Evolutionary conservation across 306 rosid species (phyloP).

Genomic region (Hippophae gyantsensis): DNA sequence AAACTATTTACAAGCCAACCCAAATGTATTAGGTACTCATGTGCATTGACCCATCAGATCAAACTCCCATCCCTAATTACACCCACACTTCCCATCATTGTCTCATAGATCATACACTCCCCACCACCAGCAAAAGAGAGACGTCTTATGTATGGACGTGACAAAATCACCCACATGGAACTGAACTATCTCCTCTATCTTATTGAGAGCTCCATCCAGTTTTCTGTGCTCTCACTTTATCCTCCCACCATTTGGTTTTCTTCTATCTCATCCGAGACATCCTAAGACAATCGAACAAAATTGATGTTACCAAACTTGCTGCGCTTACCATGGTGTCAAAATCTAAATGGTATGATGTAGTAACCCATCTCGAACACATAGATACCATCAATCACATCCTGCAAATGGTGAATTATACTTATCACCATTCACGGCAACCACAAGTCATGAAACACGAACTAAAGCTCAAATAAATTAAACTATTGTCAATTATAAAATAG

Average conservation of each 20-base stretch:
- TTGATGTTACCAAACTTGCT: conserved; percentile 86
- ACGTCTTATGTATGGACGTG: conserved; percentile 83
- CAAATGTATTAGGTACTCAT: no score
- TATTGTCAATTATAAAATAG: no score
- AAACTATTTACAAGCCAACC: no score
- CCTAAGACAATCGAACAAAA: conserved; percentile 81
- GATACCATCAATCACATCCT: conserved; percentile 86
- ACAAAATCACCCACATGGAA: conserved; percentile 80
- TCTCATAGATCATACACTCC: conserved; percentile 81
- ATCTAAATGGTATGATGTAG: conserved; percentile 86
- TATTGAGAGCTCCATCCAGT: conserved; percentile 93
- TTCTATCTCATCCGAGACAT: conserved; percentile 92
- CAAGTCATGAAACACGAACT: no score
- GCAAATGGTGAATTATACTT: conserved; percentile 30
- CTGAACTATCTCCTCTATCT: conserved; percentile 90
- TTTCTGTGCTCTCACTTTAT: conserved; percentile 97
- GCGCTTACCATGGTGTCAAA: conserved; percentile 98
- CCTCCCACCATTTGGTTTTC: conserved; percentile 99
- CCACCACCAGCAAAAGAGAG: conserved; percentile 91
- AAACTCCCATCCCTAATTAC: conserved; percentile 27
- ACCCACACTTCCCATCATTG: conserved; percentile 93
- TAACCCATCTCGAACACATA: conserved; percentile 91
- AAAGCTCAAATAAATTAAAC: no score
- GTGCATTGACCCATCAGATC: no score
- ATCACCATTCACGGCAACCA: no score